Evolutionary conservation across 495 filamentous ascomycete species (phyloP).

Genomic region (Opeltia flavorubescens): DNA sequence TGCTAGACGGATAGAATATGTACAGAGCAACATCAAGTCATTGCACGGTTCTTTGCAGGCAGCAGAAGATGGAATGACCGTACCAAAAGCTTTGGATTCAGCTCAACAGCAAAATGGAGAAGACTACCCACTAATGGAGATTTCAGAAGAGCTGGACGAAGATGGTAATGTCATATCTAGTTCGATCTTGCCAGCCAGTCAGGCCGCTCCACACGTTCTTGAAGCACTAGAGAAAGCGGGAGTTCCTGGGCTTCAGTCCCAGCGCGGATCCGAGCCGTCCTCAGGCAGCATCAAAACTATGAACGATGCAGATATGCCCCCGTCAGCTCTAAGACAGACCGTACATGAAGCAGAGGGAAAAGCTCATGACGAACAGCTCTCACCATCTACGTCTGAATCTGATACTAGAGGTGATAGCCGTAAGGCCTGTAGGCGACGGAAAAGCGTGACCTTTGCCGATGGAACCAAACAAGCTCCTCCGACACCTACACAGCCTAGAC

Average conservation of each 20-base stretch:
- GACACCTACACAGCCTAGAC: background rate
- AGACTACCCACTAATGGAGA: constrained; percentile 65
- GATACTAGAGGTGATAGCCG: background rate
- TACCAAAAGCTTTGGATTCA: constrained; percentile 24
- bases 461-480: constrained; percentile 33
- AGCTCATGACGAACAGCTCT: background rate
- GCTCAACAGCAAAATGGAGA: constrained; percentile 41
- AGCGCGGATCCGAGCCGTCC: background rate
- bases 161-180: constrained; percentile 66
- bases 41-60: constrained; percentile 28
- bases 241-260: constrained; percentile 32
- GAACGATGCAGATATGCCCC: background rate
- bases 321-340: background rate
- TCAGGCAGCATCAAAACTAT: background rate
- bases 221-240: constrained; percentile 60
- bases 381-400: background rate
- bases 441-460: constrained; percentile 29
- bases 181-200: constrained; percentile 40
- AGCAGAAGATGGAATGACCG: constrained; percentile 53
- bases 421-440: background rate
- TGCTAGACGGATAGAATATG: constrained; percentile 65
- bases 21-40: constrained; percentile 60
- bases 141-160: constrained; percentile 84
- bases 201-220: constrained; percentile 44
- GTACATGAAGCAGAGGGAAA: background rate